Percentiles rank a stretch among this genome's conserved stretches.
Conservation (phyloP, 164 flowering plant genomes). For the Chimonanthus praecox region DNA sequence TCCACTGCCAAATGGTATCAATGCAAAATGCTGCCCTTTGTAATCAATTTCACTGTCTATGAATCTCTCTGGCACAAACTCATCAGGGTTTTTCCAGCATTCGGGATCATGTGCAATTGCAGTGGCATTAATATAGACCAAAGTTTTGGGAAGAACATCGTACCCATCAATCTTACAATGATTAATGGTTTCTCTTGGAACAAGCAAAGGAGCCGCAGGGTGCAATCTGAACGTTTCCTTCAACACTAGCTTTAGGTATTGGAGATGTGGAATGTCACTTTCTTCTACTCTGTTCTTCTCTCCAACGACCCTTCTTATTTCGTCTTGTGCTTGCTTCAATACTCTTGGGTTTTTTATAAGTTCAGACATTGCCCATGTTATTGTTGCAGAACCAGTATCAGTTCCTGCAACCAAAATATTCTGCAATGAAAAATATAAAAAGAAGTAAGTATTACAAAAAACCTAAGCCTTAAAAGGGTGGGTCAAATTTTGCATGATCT, state of each 20-base stretch:
- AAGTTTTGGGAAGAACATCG: background rate
- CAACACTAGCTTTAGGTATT: background rate
- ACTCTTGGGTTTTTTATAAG: slow-evolving; percentile 17
- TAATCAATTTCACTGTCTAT: background rate
- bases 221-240: slow-evolving; percentile 5
- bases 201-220: background rate
- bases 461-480: too few relatives aligned
- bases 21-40: background rate
- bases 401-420: slow-evolving; percentile 11
- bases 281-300: slow-evolving; percentile 12
- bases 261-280: slow-evolving; percentile 4
- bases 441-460: too few relatives aligned
- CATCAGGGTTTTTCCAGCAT: background rate
- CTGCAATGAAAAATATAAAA: slow-evolving; percentile 4
- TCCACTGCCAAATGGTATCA: slow-evolving; percentile 1
- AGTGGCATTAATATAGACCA: background rate
- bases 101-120: background rate
- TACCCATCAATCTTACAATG: slow-evolving; percentile 2
- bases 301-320: slow-evolving; percentile 3
- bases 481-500: too few relatives aligned
- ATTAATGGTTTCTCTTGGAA: background rate
- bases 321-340: slow-evolving; percentile 24
- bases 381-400: slow-evolving; percentile 7
- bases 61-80: slow-evolving; percentile 2
- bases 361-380: slow-evolving; percentile 13